Evolutionary conservation across 192 early-diverging fungal species (phyloP).

Genomic region (Glomus cerebriforme): DNA sequence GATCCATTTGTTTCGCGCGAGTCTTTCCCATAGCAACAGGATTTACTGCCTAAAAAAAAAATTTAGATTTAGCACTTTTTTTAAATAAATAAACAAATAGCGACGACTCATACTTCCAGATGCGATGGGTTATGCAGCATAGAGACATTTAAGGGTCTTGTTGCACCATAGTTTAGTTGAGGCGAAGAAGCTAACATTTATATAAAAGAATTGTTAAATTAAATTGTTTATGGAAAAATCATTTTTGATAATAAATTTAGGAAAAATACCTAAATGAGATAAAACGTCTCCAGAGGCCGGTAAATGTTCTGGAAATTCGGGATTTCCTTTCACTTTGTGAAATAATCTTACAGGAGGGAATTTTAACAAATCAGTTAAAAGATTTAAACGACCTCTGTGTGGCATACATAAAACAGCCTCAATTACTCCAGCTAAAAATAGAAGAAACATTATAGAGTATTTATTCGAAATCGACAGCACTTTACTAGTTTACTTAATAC

Average conservation of each 20-base stretch:
- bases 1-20: slow-evolving; percentile 89
- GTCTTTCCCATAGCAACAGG: slow-evolving; percentile 96
- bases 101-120: slow-evolving; percentile 56
- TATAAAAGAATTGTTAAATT: slow-evolving; percentile 10
- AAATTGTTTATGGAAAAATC: background rate
- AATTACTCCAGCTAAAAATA: slow-evolving; percentile 64
- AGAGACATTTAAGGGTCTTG: slow-evolving; percentile 73
- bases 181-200: slow-evolving; percentile 64
- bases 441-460: background rate
- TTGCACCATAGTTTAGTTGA: slow-evolving; percentile 70
- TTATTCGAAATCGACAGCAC: background rate
- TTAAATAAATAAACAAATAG: background rate
- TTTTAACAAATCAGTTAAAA: slow-evolving; percentile 86
- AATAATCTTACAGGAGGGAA: slow-evolving; percentile 82
- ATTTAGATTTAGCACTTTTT: background rate
- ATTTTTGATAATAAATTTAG: background rate
- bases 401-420: slow-evolving; percentile 95
- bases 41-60: slow-evolving; percentile 69
- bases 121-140: slow-evolving; percentile 98
- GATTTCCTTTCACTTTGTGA: slow-evolving; percentile 92
- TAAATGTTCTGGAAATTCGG: slow-evolving; percentile 80
- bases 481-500: background rate
- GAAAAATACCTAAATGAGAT: slow-evolving; percentile 69
- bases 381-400: slow-evolving; percentile 93
- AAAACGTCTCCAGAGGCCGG: slow-evolving; percentile 90